Base-by-base conservation (phyloP, 352 stramenopile genomes). In the Peronospora farinosa region DNA sequence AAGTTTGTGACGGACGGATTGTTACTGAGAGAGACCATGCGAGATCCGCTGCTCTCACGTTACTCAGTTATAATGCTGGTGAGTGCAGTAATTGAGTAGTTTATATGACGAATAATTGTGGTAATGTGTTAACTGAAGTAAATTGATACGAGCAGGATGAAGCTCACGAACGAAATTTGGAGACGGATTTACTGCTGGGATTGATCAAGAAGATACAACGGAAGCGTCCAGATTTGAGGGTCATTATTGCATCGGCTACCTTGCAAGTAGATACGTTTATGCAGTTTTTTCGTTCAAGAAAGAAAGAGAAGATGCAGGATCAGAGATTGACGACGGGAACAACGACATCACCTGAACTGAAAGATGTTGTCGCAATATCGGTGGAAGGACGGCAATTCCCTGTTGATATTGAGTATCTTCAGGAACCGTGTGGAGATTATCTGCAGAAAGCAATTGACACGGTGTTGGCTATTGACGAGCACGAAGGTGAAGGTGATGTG, bases 1-100 rank as follows among this genome's bases (percentile, higher is more conserved):
- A 97, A 98, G 69, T 99, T 99, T 76, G 97, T 98, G 77, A 99
- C 97, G 11, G 97, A 99, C 69, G 97, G 96, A 49, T 97, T 99
- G 85, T 72, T 99, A 31, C 69, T 99, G 37, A 78, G 97, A 37
- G 97, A 99, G 65, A 88, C 77, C 5, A 89, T 92, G 78, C 56
- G 81, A 31, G 81, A 92, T 44, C 81, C 81, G 33, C 50, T 92
- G 47, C 68, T 92, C 28, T 84, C 72, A 2, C 60, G 67, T 3
- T 92, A 92, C 60, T 88, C 79, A 19, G 81, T 92, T 6, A 78
- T 92, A 45, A 89, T 92, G 68, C 58, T 92, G 63, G 78, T 88
- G 44, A 44, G 53, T 27, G 16, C 2, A 40, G 2, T 9, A 15
- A 16, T 46, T 19, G 0, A 12, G 33, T 39, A 5, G 32, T 37